Evolutionary conservation across 139 green algal species (phyloP), one percentile per base, ranked within the genome.

Genomic region (Volvox africanus): DNA sequence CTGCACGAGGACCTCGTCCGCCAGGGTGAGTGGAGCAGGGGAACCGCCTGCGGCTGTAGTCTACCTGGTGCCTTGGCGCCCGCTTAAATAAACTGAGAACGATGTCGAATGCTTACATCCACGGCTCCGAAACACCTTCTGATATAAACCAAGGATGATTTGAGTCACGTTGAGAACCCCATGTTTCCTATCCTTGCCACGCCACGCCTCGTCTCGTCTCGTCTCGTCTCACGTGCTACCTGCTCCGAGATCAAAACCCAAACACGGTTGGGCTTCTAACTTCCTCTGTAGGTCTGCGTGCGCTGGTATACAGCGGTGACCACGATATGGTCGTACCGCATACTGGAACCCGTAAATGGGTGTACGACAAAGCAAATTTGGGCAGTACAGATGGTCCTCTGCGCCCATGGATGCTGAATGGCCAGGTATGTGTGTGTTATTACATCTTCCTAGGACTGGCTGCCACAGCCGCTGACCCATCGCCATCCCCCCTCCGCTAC

Each of bases 321-420:
- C 88, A 93, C 33, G 93, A 94, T 91, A 89, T 95, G 73, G 88
- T 95, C 20, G 89, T 94, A 55, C 94, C 94, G 28, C 94, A 93
- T 90, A 95, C 91, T 0, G 92, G 91, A 67, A 95, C 83, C 24
- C 76, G 85, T 1, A 80, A 73, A 16, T 96, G 94, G 94, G 69
- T 95, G 82, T 94, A 84, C 86, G 86, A 55, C 79, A 44, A 50
- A 26, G 78, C 94, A 77, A 24, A 61, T 1, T 82, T 93, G 76
- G 65, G 35, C 12, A 32, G 61, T 9, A 5, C 30, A 9, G 33
- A 79, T 0, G 35, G 28, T 0, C 81, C 78, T n/a, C 88, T 91
- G 76, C 35, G 65, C 26, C 28, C 89, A 13, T 94, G 92, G 92
- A 68, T 86, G 44, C 44, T 93, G 21, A 62, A 90, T 21, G 80